Conservation (phyloP, 2,329 filamentous ascomycete genomes). For the Zymoseptoria pseudotritici region DNA sequence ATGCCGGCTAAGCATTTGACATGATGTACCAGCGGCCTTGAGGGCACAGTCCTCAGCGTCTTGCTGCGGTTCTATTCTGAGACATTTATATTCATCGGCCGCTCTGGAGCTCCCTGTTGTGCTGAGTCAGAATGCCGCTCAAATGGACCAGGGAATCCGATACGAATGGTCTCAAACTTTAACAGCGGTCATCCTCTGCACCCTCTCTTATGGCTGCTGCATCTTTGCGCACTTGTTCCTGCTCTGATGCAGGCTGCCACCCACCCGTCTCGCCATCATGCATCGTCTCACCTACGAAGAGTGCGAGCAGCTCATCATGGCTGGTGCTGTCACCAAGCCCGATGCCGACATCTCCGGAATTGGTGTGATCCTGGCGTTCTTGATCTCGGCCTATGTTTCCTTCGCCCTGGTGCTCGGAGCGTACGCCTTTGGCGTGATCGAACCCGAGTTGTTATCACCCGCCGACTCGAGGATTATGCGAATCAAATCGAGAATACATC, state of each 20-base stretch:
- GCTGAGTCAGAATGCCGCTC: too few relatives aligned
- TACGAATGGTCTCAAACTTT: too few relatives aligned
- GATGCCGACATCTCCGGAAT: constrained; percentile 20
- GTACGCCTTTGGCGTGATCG: constrained; percentile 6
- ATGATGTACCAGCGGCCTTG: not conserved
- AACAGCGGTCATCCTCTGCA: too few relatives aligned
- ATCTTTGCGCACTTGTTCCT: too few relatives aligned
- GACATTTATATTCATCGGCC: too few relatives aligned
- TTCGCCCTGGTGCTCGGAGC: constrained; percentile 9
- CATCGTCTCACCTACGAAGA: not conserved
- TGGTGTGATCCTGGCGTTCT: not conserved
- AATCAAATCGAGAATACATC: constrained; percentile 1
- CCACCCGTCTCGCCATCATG: not conserved
- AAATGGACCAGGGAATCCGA: too few relatives aligned
- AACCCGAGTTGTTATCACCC: constrained; percentile 3
- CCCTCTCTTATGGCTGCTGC: too few relatives aligned
- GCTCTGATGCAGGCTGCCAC: too few relatives aligned
- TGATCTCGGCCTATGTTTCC: constrained; percentile 2
- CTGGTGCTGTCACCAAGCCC: constrained; percentile 5
- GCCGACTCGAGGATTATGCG: constrained; percentile 3
- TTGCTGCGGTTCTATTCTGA: not conserved
- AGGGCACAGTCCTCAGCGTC: not conserved
- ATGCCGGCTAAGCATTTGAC: not conserved
- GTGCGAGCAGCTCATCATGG: constrained; percentile 3
- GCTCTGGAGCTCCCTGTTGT: too few relatives aligned